Conservation (phyloP, 2,329 filamentous ascomycete genomes). For the Monilinia vaccinii-corymbosi region DNA sequence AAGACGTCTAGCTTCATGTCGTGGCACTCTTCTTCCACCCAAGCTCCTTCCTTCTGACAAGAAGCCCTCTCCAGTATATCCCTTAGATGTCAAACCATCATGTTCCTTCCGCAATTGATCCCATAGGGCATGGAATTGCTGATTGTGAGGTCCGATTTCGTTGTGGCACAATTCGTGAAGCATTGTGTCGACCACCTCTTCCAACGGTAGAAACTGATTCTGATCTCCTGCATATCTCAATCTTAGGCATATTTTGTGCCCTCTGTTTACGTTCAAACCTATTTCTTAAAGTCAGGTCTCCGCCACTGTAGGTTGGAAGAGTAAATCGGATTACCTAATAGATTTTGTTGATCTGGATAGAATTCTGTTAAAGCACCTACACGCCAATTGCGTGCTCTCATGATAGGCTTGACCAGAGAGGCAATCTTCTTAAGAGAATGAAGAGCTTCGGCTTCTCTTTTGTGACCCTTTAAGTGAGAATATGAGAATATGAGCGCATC, state of each 20-base stretch:
- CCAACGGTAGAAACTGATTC: conserved; percentile 68
- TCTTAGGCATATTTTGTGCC: conserved; percentile 72
- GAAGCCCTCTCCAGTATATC: conserved; percentile 87
- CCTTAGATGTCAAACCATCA: conserved; percentile 64
- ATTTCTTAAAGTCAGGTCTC: background rate
- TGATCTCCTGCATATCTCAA: conserved; percentile 68
- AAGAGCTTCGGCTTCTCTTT: conserved; percentile 42
- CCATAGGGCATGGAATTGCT: conserved; percentile 77
- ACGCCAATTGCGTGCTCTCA: conserved; percentile 76
- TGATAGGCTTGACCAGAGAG: conserved; percentile 87
- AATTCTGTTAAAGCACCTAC: conserved; percentile 78
- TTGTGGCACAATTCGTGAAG: conserved; percentile 92
- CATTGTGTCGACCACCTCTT: conserved; percentile 81
- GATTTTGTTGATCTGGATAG: conserved; percentile 62
- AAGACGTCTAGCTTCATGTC: conserved; percentile 64
- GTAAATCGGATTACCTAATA: conserved; percentile 49
- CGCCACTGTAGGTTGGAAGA: background rate
- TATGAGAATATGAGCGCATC: conserved; percentile 42
- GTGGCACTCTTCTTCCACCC: conserved; percentile 57
- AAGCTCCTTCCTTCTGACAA: conserved; percentile 65
- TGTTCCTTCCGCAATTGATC: conserved; percentile 83
- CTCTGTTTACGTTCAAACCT: conserved; percentile 70
- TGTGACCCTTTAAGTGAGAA: conserved; percentile 41
- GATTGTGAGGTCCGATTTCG: conserved; percentile 73
- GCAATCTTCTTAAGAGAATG: conserved; percentile 68